Percentiles rank a stretch among this genome's conserved stretches.
Conservation (phyloP, 345 rosid genomes). For the Physaria fendleri region DNA sequence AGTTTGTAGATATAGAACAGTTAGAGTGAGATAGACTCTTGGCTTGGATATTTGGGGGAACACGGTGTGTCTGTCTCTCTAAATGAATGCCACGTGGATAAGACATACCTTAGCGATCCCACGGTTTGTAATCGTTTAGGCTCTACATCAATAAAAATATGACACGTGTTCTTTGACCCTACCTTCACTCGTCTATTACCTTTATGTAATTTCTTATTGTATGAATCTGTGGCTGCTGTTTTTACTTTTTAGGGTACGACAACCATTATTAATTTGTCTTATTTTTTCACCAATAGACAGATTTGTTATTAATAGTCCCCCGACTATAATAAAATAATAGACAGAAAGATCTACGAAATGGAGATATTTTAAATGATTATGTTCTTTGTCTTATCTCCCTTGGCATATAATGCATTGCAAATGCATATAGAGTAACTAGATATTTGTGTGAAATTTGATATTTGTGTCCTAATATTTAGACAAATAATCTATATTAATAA, state of each 20-base stretch:
- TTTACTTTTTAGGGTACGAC: not conserved
- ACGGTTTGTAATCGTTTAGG: not conserved
- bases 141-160: not conserved
- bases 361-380: not conserved
- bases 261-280: not conserved
- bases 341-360: not conserved
- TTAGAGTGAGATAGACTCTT: not conserved
- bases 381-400: not conserved
- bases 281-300: not conserved
- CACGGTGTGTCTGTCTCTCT: not conserved
- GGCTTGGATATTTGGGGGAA: not conserved
- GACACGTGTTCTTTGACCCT: not conserved
- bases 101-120: not conserved
- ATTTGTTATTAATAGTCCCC: not conserved
- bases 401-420: not conserved
- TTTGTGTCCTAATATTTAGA: not conserved
- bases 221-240: not conserved
- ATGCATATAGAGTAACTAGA: not conserved
- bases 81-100: not conserved
- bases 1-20: not conserved
- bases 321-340: not conserved
- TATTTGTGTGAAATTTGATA: not conserved
- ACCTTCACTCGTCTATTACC: not conserved
- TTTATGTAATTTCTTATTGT: not conserved
- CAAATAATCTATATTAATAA: no score